Conservation (phyloP, 2,329 filamentous ascomycete genomes). For the Ophiostoma triangulosporum region DNA sequence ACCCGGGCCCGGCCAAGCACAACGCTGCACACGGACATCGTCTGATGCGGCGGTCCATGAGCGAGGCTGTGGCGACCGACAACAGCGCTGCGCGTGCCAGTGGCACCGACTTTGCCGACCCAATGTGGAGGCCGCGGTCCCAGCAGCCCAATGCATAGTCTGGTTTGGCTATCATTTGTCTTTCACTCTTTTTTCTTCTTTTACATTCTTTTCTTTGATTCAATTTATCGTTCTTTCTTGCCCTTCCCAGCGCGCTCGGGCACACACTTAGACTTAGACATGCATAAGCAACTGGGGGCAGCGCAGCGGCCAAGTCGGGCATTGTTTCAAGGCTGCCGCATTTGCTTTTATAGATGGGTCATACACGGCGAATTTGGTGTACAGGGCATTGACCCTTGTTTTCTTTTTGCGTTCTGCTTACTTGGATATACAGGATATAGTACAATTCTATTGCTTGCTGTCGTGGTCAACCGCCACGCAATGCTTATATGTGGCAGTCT, state of each 20-base stretch:
- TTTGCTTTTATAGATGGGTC: neutral
- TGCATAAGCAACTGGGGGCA: neutral
- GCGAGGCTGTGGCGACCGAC: conserved; percentile 4
- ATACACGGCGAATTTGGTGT: conserved; percentile 5
- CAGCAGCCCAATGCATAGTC: neutral
- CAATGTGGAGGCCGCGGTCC: neutral
- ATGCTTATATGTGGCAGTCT: neutral
- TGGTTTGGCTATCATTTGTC: neutral
- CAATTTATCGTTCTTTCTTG: too few species aligned
- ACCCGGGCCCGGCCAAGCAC: conserved; percentile 29
- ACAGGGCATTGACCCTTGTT: neutral
- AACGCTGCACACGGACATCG: neutral
- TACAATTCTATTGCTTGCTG: neutral
- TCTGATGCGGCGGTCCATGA: conserved; percentile 5
- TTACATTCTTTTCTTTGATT: neutral
- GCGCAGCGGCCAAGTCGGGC: neutral
- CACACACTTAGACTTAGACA: neutral
- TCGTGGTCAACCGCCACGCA: neutral
- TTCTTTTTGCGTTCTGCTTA: neutral
- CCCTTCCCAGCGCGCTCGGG: neutral
- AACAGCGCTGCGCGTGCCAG: conserved; percentile 6
- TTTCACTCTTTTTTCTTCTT: neutral
- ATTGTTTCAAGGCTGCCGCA: neutral
- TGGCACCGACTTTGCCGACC: conserved; percentile 6
- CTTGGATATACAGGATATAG: neutral